Percentiles rank a stretch among this genome's conserved stretches.
Evolutionary conservation across 441 rosid species (phyloP).

Genomic region (Erysimum cheiri): DNA sequence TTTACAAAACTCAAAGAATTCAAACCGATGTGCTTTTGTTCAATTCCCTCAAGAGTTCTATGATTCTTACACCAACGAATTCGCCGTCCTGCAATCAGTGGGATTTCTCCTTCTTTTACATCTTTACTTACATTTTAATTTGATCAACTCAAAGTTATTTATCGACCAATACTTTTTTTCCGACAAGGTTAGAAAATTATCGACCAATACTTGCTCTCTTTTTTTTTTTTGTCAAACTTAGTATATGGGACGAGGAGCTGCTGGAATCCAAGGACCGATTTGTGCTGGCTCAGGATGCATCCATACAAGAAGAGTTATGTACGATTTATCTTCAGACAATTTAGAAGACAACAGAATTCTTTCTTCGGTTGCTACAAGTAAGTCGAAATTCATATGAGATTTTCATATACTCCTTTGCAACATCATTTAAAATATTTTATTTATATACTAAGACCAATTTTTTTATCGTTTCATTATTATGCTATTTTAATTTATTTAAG

Average conservation of each 20-base stretch:
- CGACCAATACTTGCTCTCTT: too few relatives aligned
- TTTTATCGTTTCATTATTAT: too few relatives aligned
- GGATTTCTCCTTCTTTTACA: not conserved
- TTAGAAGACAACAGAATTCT: slow-evolving; percentile 8
- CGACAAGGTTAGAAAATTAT: too few relatives aligned
- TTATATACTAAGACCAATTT: too few relatives aligned
- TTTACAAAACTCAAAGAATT: not conserved
- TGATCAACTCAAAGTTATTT: too few relatives aligned
- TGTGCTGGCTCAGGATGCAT: slow-evolving; percentile 64
- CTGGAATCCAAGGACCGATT: slow-evolving; percentile 61
- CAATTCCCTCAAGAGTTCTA: slow-evolving; percentile 30
- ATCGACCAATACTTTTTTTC: too few relatives aligned
- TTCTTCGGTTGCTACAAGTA: slow-evolving; percentile 15
- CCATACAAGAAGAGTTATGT: slow-evolving; percentile 50
- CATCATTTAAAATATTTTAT: too few relatives aligned
- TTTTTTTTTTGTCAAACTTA: not conserved
- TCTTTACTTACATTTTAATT: too few relatives aligned
- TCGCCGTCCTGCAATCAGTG: not conserved
- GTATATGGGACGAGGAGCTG: slow-evolving; percentile 48
- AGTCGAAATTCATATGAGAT: not conserved
- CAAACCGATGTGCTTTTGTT: slow-evolving; percentile 28
- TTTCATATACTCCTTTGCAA: too few relatives aligned
- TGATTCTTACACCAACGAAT: not conserved
- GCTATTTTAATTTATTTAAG: too few relatives aligned
- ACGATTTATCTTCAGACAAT: slow-evolving; percentile 43